These are phyloP conservation scores for Yarrowia sp. DNA, from an alignment of 805 yeast species.

Conservation along the genomic window DNA sequence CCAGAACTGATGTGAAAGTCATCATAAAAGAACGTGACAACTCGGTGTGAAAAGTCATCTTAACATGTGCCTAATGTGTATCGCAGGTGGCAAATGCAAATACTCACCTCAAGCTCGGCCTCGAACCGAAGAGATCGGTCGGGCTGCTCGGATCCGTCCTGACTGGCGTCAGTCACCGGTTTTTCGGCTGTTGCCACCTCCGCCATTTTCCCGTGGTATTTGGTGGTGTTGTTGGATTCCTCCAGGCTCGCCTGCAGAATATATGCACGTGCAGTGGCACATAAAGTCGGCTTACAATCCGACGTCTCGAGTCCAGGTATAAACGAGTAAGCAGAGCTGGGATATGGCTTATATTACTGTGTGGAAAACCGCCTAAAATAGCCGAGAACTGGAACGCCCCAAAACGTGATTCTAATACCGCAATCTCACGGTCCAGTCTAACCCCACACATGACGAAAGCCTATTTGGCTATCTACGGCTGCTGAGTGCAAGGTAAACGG, in stretches of 20 bases:
- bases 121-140: constrained; percentile 79
- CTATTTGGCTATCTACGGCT: constrained; percentile 26
- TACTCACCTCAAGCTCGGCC: constrained; percentile 74
- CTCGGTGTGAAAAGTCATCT: too few relatives aligned
- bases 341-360: not conserved
- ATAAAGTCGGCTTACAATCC: not conserved
- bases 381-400: not conserved
- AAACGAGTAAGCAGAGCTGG: not conserved
- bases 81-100: constrained; percentile 48
- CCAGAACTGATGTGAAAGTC: too few relatives aligned
- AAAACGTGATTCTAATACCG: not conserved
- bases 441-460: constrained; percentile 22
- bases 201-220: constrained; percentile 11
- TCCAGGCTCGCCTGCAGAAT: constrained; percentile 9
- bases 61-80: too few relatives aligned
- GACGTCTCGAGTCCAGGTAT: not conserved
- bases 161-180: not conserved
- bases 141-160: not conserved
- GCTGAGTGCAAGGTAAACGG: not conserved
- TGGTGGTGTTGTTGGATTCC: constrained; percentile 24
- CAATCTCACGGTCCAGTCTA: constrained; percentile 12
- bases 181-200: constrained; percentile 34
- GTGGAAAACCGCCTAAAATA: not conserved
- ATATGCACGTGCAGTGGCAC: constrained; percentile 26
- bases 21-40: too few relatives aligned